phyloP scores from a whole-genome alignment of 2,329 filamentous ascomycete species.

The Talaromyces funiculosus region DNA sequence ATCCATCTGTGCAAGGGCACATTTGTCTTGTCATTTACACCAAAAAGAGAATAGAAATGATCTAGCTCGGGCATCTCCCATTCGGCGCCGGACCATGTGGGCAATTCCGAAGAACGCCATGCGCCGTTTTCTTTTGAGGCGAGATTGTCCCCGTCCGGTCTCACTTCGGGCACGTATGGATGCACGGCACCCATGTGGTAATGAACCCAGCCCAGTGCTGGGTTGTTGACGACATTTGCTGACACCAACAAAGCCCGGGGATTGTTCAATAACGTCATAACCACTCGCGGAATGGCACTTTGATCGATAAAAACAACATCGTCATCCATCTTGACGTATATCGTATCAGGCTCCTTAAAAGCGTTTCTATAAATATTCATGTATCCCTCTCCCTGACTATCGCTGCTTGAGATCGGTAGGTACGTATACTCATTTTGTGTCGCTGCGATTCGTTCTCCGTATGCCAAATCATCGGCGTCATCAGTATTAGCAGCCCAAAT shows the following conservation, averaged over 20 bases:
- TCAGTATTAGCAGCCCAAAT: constrained; percentile 14
- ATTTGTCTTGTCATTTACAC: constrained; percentile 11
- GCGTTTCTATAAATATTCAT: constrained; percentile 7
- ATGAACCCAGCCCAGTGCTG: constrained; percentile 13
- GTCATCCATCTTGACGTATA: constrained; percentile 15
- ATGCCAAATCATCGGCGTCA: constrained; percentile 9
- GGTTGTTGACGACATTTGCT: constrained; percentile 14
- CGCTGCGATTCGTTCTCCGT: constrained; percentile 10
- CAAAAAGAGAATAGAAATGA: constrained; percentile 11
- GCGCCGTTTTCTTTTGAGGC: constrained; percentile 11
- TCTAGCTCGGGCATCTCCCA: constrained; percentile 14
- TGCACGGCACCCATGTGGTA: constrained; percentile 15
- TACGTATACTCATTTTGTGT: constrained; percentile 10
- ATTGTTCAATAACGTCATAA: constrained; percentile 11
- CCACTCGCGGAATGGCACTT: constrained; percentile 11
- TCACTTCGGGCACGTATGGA: constrained; percentile 12
- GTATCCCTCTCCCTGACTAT: background rate
- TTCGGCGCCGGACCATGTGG: constrained; percentile 10
- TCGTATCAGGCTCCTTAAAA: constrained; percentile 11
- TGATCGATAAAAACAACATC: constrained; percentile 15
- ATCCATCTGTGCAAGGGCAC: constrained; percentile 13
- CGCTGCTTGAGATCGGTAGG: background rate
- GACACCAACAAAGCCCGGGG: constrained; percentile 11
- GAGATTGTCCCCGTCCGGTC: background rate
- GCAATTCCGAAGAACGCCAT: constrained; percentile 12